These are phyloP conservation scores for Colletotrichum zoysiae DNA, from an alignment of 2,329 filamentous ascomycete species.

Conservation along the genomic window DNA sequence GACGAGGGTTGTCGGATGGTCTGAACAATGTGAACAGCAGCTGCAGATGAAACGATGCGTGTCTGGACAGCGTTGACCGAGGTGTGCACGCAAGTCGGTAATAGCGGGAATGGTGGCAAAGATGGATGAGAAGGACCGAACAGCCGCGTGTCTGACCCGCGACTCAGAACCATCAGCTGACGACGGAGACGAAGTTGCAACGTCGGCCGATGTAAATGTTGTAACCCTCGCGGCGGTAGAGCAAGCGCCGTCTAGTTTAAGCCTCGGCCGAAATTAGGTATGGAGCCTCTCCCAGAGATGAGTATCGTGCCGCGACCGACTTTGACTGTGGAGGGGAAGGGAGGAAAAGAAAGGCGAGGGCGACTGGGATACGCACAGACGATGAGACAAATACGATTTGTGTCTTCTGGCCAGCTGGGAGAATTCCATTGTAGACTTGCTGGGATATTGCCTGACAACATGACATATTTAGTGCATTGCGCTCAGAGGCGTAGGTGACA, in stretches of 20 bases:
- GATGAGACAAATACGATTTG: constrained; percentile 27
- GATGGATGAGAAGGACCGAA: background rate
- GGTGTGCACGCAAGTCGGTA: background rate
- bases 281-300: constrained; percentile 25
- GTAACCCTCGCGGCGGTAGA: constrained; percentile 15
- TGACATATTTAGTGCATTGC: constrained; percentile 21
- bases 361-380: constrained; percentile 36
- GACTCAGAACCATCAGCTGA: background rate
- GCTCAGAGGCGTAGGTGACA: constrained; percentile 34
- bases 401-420: constrained; percentile 17
- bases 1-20: constrained; percentile 18
- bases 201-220: background rate
- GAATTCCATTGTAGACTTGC: constrained; percentile 10
- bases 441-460: constrained; percentile 6
- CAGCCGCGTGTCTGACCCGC: background rate
- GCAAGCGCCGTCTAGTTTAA: constrained; percentile 24
- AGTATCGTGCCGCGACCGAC: constrained; percentile 9
- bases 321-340: constrained; percentile 3
- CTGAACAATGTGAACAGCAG: constrained; percentile 30
- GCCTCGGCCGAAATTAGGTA: constrained; percentile 25
- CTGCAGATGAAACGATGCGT: constrained; percentile 38
- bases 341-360: background rate
- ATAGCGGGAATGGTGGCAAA: constrained; percentile 24
- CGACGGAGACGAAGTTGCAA: background rate
- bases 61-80: constrained; percentile 37